A percentile compares a stretch with the other conserved stretches of the same genome.
These are phyloP conservation scores for Arachnomyces sp. DNA, from an alignment of 2,329 filamentous ascomycete genomes.

Conservation along the genomic window DNA sequence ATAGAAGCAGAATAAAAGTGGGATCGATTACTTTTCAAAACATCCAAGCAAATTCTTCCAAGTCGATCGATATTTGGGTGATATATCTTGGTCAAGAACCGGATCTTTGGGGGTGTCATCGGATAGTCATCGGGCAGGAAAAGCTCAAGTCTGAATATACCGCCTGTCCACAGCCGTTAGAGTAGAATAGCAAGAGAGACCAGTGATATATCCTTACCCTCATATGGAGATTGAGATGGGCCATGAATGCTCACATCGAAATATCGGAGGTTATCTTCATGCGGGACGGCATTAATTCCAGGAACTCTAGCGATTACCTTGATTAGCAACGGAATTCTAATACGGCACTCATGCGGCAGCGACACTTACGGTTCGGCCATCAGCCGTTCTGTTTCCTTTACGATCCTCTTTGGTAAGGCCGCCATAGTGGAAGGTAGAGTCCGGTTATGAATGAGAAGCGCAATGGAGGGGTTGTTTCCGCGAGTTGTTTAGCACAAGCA, in stretches of 20 bases:
- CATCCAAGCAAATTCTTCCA: constrained; percentile 92
- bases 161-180: constrained; percentile 42
- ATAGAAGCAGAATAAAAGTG: constrained; percentile 4
- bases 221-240: constrained; percentile 85
- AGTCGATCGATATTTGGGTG: constrained; percentile 98
- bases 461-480: too few species aligned
- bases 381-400: constrained; percentile 96
- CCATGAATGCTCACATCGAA: constrained; percentile 97
- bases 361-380: constrained; percentile 83
- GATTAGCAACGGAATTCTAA: not conserved
- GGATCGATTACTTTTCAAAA: constrained; percentile 72
- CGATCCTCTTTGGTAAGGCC: constrained; percentile 90
- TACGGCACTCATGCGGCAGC: constrained; percentile 1
- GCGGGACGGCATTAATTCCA: constrained; percentile 89
- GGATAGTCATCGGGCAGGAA: constrained; percentile 98
- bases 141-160: constrained; percentile 92
- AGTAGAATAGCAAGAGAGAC: constrained; percentile 2
- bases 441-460: too few species aligned
- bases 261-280: constrained; percentile 95
- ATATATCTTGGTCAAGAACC: constrained; percentile 98
- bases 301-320: constrained; percentile 59
- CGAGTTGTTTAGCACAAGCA: too few species aligned
- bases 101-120: constrained; percentile 97
- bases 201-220: constrained; percentile 53
- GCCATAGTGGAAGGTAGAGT: too few species aligned